Percentiles rank a stretch among this genome's conserved stretches.
These are phyloP conservation scores for Podospora didyma DNA, from an alignment of 495 filamentous ascomycete species.

Conservation along the genomic window DNA sequence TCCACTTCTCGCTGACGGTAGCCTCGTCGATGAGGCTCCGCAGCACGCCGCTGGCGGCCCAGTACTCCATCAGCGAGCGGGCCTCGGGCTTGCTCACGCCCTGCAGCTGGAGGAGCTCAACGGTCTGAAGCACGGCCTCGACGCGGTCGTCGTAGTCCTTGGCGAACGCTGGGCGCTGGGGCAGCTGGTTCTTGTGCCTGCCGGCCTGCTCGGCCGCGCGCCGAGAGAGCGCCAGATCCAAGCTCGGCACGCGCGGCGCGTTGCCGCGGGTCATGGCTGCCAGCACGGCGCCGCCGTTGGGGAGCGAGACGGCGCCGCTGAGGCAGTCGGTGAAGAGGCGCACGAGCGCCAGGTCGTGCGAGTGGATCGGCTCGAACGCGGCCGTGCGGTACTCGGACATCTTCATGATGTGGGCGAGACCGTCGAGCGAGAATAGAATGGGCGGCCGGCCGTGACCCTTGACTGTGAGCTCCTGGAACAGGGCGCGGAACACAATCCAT, in stretches of 20 bases:
- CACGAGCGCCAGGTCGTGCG: conserved; percentile 77
- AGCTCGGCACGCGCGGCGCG: conserved; percentile 52
- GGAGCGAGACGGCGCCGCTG: conserved; percentile 52
- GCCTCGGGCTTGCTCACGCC: conserved; percentile 74
- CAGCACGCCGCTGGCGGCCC: conserved; percentile 78
- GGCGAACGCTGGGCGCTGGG: conserved; percentile 58
- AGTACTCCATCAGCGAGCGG: conserved; percentile 85
- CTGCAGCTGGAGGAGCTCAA: conserved; percentile 47
- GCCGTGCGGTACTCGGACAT: conserved; percentile 65
- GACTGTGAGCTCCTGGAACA: conserved; percentile 71
- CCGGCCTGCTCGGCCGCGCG: conserved; percentile 34
- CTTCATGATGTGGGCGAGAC: conserved; percentile 74
- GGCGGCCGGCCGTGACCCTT: conserved; percentile 64
- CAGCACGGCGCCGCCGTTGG: conserved; percentile 75
- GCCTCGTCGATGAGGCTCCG: conserved; percentile 63
- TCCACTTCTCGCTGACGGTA: conserved; percentile 81
- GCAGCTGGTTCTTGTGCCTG: conserved; percentile 32
- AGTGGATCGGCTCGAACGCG: conserved; percentile 70
- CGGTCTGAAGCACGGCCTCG: conserved; percentile 51
- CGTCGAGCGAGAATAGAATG: conserved; percentile 73
- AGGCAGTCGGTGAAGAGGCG: conserved; percentile 71
- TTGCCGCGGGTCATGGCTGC: conserved; percentile 69
- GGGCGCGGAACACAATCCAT: conserved; percentile 75
- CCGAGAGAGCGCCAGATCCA: conserved; percentile 62
- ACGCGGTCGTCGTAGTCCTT: conserved; percentile 65